Base-by-base conservation (phyloP, 164 flowering plant genomes). In the Aristolochia contorta region DNA sequence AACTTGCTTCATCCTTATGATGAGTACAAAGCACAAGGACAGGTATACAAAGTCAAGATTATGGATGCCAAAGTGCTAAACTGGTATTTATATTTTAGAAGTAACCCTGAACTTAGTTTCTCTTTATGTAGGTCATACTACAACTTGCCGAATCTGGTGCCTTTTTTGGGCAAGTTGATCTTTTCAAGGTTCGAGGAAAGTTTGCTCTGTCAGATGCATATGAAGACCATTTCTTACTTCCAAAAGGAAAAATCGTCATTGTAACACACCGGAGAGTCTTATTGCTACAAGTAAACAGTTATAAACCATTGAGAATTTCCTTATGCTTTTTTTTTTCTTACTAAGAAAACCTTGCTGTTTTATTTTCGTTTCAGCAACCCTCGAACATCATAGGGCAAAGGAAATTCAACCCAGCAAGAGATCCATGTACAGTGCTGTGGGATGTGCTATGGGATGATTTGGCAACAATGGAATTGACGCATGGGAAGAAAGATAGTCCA, bases 191-290 rank as follows among this genome's bases (percentile, higher is more conserved):
- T 10, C 89, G 99, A 59, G 99, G 90, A 41, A 94, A 94, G 76
- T 94, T 94, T 79, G 97, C 97, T 47, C 69, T 94, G 54, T 76
- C 99, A 45, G 99, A 94, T 82, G 94, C 99, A n/a, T 94, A 91
- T 72, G 97, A 91, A 81, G 84, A 85, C 66, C 99, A 94, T 60
- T 94, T 91, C 66, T 47, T 80, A 58, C 97, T 94, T 48, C 96
- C 89, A 6, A 87, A 91, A 68, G 95, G 91, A 56, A 86, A 81
- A 73, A 77, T 89, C 23, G 67, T 86, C 47, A 54, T 83, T 56
- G 78, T 94, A 61, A 94, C 99, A 53, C 99, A 94, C 71, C 85
- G 97, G 58, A 74, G 99, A 76, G 85, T 84, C 56, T 57, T 94
- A 59, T 69, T 91, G 57, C 49, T 94, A 71, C 96, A 94, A 69